Conservation (phyloP, 148 eudicot genomes). For the Bassia scoparia region DNA sequence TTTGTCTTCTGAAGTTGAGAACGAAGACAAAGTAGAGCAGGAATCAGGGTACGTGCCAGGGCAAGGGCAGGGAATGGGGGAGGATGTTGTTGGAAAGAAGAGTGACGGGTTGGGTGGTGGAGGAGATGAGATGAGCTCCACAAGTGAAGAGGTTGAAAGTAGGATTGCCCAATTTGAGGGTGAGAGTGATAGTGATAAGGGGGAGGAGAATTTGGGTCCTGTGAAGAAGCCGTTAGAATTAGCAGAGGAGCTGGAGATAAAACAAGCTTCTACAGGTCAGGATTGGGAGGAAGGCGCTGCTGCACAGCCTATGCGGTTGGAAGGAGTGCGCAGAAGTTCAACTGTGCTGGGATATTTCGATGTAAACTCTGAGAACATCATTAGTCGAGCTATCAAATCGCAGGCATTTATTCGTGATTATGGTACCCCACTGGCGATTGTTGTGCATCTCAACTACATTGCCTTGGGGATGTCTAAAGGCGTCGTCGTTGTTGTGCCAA, state of each 20-base stretch:
- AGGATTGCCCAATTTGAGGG: slow-evolving; percentile 35
- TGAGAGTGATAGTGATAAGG: slow-evolving; percentile 32
- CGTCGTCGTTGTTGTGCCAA: slow-evolving; percentile 57
- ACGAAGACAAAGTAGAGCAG: slow-evolving; percentile 21
- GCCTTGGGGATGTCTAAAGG: slow-evolving; percentile 90
- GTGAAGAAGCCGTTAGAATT: slow-evolving; percentile 55
- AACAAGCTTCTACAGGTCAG: slow-evolving; percentile 69
- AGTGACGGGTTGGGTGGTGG: slow-evolving; percentile 24
- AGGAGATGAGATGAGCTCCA: slow-evolving; percentile 26
- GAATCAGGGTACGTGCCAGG: slow-evolving; percentile 15
- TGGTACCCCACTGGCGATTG: slow-evolving; percentile 71
- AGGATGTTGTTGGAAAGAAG: slow-evolving; percentile 19
- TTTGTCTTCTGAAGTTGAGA: slow-evolving; percentile 8
- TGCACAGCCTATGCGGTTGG: slow-evolving; percentile 95
- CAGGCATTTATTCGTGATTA: slow-evolving; percentile 66
- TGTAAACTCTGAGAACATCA: slow-evolving; percentile 50
- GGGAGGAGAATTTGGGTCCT: slow-evolving; percentile 36
- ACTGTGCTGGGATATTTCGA: slow-evolving; percentile 79
- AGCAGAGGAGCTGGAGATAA: slow-evolving; percentile 83
- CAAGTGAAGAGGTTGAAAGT: slow-evolving; percentile 42
- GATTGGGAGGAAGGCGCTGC: slow-evolving; percentile 82
- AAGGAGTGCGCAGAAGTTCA: slow-evolving; percentile 71
- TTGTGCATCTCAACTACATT: slow-evolving; percentile 69
- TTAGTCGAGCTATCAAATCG: slow-evolving; percentile 64
- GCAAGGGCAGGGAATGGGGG: slow-evolving; percentile 25